Evolutionary conservation across 192 early-diverging fungal species (phyloP).

Genomic region (Kappamyces sp.): DNA sequence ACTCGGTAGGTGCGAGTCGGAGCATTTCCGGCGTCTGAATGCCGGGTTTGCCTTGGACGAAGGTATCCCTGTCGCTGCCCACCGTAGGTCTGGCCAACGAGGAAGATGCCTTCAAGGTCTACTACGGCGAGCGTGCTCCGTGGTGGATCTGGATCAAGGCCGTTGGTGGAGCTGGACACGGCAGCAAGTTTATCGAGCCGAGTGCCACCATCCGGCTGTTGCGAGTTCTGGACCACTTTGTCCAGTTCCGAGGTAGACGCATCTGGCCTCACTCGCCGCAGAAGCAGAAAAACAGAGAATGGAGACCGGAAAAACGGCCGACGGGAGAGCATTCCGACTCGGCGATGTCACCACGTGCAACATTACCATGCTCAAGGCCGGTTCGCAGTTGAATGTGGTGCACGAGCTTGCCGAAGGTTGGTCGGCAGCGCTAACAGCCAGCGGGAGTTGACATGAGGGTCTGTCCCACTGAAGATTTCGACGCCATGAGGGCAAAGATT

Average conservation of each 20-base stretch:
- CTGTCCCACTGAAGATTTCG: conserved; percentile 60
- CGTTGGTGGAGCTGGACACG: conserved; percentile 72
- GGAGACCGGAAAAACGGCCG: conserved; percentile 40
- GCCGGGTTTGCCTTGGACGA: conserved; percentile 83
- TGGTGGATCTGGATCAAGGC: conserved; percentile 80
- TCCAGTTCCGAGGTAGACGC: conserved; percentile 48
- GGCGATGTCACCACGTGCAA: conserved; percentile 81
- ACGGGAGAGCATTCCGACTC: conserved; percentile 49
- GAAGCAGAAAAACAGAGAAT: conserved; percentile 55
- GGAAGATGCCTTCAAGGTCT: conserved; percentile 61
- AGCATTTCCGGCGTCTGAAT: conserved; percentile 66
- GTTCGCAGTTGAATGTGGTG: conserved; percentile 77
- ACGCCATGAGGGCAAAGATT: conserved; percentile 49
- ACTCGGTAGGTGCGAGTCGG: conserved; percentile 38
- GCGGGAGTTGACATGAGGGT: conserved; percentile 75
- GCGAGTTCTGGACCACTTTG: conserved; percentile 58
- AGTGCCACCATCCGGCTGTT: conserved; percentile 64
- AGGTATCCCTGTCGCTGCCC: conserved; percentile 43
- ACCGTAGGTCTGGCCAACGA: conserved; percentile 47
- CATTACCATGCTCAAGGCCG: conserved; percentile 67
- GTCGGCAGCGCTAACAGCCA: neutral
- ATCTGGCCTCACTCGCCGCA: too few species aligned
- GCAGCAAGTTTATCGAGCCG: conserved; percentile 73
- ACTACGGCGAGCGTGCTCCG: conserved; percentile 76
- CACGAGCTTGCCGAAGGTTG: conserved; percentile 54